phyloP scores from a whole-genome alignment of 371 early-diverging fungal species.

The Apophysomyces trapeziformis region DNA sequence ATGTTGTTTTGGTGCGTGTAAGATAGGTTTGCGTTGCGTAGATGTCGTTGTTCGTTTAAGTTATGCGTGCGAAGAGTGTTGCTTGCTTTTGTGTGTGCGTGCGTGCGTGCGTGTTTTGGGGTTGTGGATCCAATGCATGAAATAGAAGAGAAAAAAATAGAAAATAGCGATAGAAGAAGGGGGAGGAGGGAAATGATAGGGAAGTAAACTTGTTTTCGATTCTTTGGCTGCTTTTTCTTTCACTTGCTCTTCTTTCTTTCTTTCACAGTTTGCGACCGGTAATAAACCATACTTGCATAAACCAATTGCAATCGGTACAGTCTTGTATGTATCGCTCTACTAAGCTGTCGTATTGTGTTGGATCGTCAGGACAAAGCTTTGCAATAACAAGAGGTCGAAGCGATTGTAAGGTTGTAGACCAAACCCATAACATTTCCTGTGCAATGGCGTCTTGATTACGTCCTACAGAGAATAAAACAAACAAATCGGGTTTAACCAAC shows the following conservation, averaged over 20 bases:
- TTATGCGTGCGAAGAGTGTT: too few relatives aligned
- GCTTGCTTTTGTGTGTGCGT: too few relatives aligned
- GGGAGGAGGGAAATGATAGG: too few relatives aligned
- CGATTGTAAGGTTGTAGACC: slow-evolving; percentile 42
- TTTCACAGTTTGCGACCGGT: slow-evolving; percentile 29
- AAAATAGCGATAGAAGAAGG: too few relatives aligned
- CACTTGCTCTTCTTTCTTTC: not conserved
- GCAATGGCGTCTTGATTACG: slow-evolving; percentile 29
- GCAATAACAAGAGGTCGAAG: slow-evolving; percentile 37
- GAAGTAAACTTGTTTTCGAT: too few relatives aligned
- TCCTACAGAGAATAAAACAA: not conserved
- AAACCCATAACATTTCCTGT: slow-evolving; percentile 42
- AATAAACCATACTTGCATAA: slow-evolving; percentile 29
- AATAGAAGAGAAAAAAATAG: too few relatives aligned
- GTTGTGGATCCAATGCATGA: too few relatives aligned
- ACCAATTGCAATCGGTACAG: slow-evolving; percentile 35
- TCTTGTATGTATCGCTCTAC: slow-evolving; percentile 43
- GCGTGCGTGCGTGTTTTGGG: too few relatives aligned
- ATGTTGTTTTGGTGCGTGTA: too few relatives aligned
- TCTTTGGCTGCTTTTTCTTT: not conserved
- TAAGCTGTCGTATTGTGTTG: slow-evolving; percentile 26
- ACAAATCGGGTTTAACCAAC: not conserved
- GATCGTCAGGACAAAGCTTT: slow-evolving; percentile 21
- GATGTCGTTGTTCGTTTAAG: too few relatives aligned
- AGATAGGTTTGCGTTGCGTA: too few relatives aligned